These are phyloP conservation scores for Sindora glabra DNA, from an alignment of 306 rosid species.

Conservation along the genomic window DNA sequence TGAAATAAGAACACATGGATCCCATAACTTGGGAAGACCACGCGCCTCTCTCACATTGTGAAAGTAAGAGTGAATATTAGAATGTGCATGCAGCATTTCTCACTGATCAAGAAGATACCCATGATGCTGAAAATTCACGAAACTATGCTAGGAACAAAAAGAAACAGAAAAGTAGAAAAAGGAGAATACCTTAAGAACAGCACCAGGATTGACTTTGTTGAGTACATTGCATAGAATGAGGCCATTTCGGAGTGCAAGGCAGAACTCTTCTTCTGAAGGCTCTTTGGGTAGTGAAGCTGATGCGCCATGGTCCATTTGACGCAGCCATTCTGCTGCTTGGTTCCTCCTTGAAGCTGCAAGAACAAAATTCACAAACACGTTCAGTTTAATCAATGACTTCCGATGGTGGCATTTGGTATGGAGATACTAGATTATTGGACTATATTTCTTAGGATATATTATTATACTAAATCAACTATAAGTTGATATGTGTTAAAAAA, in stretches of 20 bases:
- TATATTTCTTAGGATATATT: too few relatives aligned
- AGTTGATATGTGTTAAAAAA: too few relatives aligned
- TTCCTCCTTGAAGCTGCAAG: constrained; percentile 65
- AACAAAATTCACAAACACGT: too few relatives aligned
- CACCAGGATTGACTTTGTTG: constrained; percentile 91
- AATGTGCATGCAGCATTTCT: too few relatives aligned
- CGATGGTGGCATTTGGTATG: too few relatives aligned
- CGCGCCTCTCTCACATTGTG: too few relatives aligned
- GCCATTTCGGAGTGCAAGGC: constrained; percentile 84
- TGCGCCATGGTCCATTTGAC: constrained; percentile 84
- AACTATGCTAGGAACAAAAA: neutral
- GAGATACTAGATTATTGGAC: too few relatives aligned
- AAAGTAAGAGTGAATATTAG: too few relatives aligned
- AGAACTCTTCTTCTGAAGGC: constrained; percentile 80
- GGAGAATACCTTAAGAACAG: constrained; percentile 62
- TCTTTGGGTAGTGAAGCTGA: constrained; percentile 53
- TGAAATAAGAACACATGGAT: too few relatives aligned
- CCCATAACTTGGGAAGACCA: too few relatives aligned
- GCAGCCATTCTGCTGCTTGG: constrained; percentile 92
- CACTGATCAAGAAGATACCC: neutral
- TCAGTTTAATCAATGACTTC: too few relatives aligned
- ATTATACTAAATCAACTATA: too few relatives aligned
- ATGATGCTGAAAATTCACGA: neutral
- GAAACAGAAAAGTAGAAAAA: neutral
- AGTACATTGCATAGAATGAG: constrained; percentile 95